Evolutionary conservation across 1,139 yeast species (phyloP).

Genomic region (Saccharomyces hybrid): DNA sequence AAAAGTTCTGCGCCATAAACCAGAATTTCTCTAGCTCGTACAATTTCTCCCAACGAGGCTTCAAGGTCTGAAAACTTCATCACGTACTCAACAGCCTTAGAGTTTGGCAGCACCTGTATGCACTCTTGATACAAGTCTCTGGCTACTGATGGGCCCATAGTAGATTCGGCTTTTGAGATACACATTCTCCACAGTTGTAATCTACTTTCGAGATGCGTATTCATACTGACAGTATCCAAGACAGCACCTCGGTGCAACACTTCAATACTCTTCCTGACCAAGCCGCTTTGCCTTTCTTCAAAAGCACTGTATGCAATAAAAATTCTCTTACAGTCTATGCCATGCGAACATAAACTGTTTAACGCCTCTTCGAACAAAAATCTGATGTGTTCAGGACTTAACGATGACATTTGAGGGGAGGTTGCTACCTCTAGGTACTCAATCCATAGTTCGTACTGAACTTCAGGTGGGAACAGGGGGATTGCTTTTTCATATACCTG

Average conservation of each 20-base stretch:
- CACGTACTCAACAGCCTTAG: constrained; percentile 17
- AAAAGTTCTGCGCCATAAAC: constrained; percentile 42
- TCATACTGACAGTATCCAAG: constrained; percentile 1
- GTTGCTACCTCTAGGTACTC: constrained; percentile 50
- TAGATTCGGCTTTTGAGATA: constrained; percentile 11
- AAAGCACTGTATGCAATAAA: constrained; percentile 52
- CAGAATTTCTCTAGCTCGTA: constrained; percentile 56
- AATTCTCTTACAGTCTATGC: constrained; percentile 40
- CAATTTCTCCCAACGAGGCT: constrained; percentile 16
- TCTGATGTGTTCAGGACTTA: constrained; percentile 54
- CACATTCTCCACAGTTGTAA: constrained; percentile 22
- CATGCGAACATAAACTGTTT: constrained; percentile 42
- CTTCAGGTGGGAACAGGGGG: constrained; percentile 51
- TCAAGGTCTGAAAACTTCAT: constrained; percentile 29
- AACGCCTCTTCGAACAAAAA: constrained; percentile 67
- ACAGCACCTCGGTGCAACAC: constrained; percentile 38
- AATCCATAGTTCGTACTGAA: constrained; percentile 67
- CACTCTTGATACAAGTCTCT: constrained; percentile 25
- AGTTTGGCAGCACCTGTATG: constrained; percentile 21
- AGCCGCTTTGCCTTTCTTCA: constrained; percentile 46
- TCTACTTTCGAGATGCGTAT: constrained; percentile 11
- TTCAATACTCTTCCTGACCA: constrained; percentile 38
- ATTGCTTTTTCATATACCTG: constrained; percentile 63
- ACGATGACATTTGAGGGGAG: not conserved
- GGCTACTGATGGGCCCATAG: constrained; percentile 15